Base-by-base conservation (phyloP, 306 rosid species). In the Citrullus amarus region DNA sequence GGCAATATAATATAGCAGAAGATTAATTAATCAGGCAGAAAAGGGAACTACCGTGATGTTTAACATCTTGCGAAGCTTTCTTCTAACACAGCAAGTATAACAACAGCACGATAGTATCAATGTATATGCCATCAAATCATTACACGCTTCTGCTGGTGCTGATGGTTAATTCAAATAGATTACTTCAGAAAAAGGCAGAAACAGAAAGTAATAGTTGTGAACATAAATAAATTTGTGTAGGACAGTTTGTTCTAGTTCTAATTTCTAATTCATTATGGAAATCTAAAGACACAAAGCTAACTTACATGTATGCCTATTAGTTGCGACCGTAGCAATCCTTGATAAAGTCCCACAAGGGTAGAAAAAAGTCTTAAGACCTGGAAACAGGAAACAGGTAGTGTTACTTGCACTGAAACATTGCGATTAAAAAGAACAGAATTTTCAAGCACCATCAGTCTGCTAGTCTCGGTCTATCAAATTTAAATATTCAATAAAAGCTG, bases 331-430 rank as follows among this genome's bases (percentile, higher is more conserved):
- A 36, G 98, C 93, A 81, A 96, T 92, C 89, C 83, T 96, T 51
- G 99, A 86, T 81, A 96, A 86, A 65, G 99, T 92, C 75, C 98
- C 99, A 60, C 99, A 96, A 81, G 99, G 99, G 78, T 76, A 96
- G 90, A 91, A 92, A 84, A 86, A 88, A 30, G 99, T 96, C 91
- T 86, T 92, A 81, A 88, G 68, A 85, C 99, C 98, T 96, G 97
- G 84, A 83, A 75, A 73, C 22, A 41, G 28, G 39, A 66, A 69
- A 69, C 2, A 6, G 16, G 48, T 8, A 1, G 7, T 34, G 71
- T 34, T 8, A 68, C 53, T 48, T 71, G 57, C 18, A 39, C n/a
- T 25, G n/a, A 70, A 18, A 6, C 76, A 22, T 70, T 46, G 38
- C 20, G 1, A 25, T 12, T 12, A 46, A 12, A 70, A 39, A 70